Evolutionary conservation across 2,329 filamentous ascomycete genomes (phyloP).

Genomic region (Grosmannia huntii): DNA sequence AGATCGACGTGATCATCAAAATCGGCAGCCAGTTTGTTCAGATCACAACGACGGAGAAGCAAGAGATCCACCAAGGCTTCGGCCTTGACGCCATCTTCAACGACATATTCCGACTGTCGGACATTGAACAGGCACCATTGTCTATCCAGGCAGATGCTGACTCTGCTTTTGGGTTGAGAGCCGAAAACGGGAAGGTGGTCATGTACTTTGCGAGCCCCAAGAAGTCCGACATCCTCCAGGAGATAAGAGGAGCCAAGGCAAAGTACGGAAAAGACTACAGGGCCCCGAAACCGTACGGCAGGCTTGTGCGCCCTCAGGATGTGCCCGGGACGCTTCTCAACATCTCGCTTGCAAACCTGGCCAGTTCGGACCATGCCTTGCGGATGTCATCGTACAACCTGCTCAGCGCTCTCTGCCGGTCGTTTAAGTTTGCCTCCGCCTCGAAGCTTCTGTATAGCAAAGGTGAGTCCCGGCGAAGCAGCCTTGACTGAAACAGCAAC

Average conservation of each 20-base stretch:
- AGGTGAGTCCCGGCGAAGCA: slow-evolving; percentile 26
- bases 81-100: slow-evolving; percentile 52
- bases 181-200: slow-evolving; percentile 56
- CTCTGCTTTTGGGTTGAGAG: slow-evolving; percentile 52
- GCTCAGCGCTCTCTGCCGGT: slow-evolving; percentile 51
- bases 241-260: slow-evolving; percentile 48
- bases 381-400: slow-evolving; percentile 56
- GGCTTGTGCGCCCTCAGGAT: slow-evolving; percentile 56
- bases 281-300: slow-evolving; percentile 47
- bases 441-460: slow-evolving; percentile 49
- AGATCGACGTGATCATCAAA: slow-evolving; percentile 56
- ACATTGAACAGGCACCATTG: slow-evolving; percentile 54
- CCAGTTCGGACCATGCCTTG: slow-evolving; percentile 46
- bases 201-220: slow-evolving; percentile 60
- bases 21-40: slow-evolving; percentile 59
- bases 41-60: slow-evolving; percentile 55
- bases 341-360: slow-evolving; percentile 52
- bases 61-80: slow-evolving; percentile 51
- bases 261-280: slow-evolving; percentile 52
- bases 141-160: slow-evolving; percentile 54
- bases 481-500: neutral
- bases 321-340: slow-evolving; percentile 58
- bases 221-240: slow-evolving; percentile 49
- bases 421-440: slow-evolving; percentile 53
- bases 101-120: slow-evolving; percentile 55